Percentiles rank a stretch among this genome's conserved stretches.
Conservation (phyloP, 331 rosid species). For the Acacia pycnantha region DNA sequence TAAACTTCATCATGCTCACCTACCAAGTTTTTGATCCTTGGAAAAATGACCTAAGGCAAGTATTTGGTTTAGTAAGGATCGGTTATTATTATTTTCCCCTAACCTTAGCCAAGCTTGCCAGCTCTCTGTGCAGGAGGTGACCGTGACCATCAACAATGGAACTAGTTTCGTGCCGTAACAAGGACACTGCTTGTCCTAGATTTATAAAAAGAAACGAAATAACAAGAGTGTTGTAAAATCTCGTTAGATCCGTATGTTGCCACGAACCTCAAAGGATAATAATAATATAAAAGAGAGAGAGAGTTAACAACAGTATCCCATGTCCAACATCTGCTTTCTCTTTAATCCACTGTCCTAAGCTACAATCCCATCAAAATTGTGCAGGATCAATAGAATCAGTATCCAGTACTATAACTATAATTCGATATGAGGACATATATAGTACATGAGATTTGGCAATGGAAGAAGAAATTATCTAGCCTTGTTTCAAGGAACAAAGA, state of each 20-base stretch:
- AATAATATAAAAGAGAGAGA: too few species aligned
- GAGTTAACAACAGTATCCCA: neutral
- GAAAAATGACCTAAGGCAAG: constrained; percentile 37
- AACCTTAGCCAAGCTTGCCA: constrained; percentile 44
- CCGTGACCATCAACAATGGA: constrained; percentile 60
- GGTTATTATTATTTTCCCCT: constrained; percentile 51
- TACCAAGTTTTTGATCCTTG: neutral
- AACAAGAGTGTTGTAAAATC: too few species aligned
- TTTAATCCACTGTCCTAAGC: neutral
- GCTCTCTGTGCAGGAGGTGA: constrained; percentile 55
- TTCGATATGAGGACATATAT: neutral
- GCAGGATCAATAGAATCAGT: neutral
- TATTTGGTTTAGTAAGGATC: constrained; percentile 39
- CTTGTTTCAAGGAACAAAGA: neutral
- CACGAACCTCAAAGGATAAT: too few species aligned
- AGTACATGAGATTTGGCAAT: neutral
- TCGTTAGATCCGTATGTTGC: too few species aligned
- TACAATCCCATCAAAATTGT: neutral
- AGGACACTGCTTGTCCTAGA: constrained; percentile 48
- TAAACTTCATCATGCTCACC: neutral
- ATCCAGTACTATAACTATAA: neutral
- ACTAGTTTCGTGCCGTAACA: constrained; percentile 33
- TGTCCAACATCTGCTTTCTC: neutral
- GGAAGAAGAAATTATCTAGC: neutral
- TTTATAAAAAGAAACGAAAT: constrained; percentile 23